Evolutionary conservation across 2,329 filamentous ascomycete genomes (phyloP).

Genomic region (Teratosphaeria destructans): DNA sequence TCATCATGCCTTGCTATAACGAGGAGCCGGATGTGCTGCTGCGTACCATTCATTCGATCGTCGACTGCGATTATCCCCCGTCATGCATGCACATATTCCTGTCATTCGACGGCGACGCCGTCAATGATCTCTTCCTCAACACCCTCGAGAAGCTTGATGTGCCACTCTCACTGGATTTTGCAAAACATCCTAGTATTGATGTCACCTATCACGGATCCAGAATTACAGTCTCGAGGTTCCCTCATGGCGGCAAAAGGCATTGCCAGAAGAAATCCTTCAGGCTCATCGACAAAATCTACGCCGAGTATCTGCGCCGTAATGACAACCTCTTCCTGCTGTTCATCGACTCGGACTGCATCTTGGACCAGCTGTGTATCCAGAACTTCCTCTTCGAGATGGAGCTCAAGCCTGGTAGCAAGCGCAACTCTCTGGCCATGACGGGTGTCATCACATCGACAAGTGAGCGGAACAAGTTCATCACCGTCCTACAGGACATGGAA

Average conservation of each 20-base stretch:
- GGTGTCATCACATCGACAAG: conserved; percentile 94
- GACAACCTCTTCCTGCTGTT: conserved; percentile 94
- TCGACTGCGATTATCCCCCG: conserved; percentile 86
- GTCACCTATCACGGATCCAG: conserved; percentile 72
- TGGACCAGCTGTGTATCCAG: conserved; percentile 83
- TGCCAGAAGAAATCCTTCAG: conserved; percentile 91
- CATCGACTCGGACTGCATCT: conserved; percentile 93
- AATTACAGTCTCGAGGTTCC: conserved; percentile 84
- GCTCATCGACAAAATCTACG: conserved; percentile 86
- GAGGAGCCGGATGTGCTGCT: conserved; percentile 77
- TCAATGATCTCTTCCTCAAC: conserved; percentile 79
- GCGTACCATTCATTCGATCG: conserved; percentile 79
- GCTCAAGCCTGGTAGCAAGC: conserved; percentile 80
- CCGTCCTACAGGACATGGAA: conserved; percentile 92
- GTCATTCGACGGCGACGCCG: conserved; percentile 83
- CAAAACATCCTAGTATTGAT: conserved; percentile 79
- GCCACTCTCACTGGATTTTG: conserved; percentile 54
- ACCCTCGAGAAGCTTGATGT: conserved; percentile 80
- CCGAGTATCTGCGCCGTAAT: conserved; percentile 72
- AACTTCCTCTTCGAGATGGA: conserved; percentile 99
- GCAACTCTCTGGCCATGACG: conserved; percentile 94
- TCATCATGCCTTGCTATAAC: conserved; percentile 95
- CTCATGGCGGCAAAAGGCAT: conserved; percentile 84
- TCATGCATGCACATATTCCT: conserved; percentile 90
- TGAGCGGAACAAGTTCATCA: conserved; percentile 77